phyloP scores from a whole-genome alignment of 306 rosid genomes.

The Malus domestica region DNA sequence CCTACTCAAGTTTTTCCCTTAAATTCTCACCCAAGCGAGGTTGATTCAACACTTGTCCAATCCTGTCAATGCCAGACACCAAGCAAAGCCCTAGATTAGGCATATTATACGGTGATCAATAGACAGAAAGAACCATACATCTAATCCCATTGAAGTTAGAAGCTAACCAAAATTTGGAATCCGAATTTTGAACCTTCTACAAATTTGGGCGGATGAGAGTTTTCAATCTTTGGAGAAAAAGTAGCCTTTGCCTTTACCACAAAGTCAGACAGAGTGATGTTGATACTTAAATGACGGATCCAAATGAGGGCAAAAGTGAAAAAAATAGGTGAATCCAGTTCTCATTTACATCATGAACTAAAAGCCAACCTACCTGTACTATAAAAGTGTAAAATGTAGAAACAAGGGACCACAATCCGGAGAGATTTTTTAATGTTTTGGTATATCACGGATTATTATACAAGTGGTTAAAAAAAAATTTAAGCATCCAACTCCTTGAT shows the following conservation, averaged over 20 bases:
- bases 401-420: constrained; percentile 34
- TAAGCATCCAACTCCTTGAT: too few species aligned
- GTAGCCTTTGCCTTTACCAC: neutral
- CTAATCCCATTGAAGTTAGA: neutral
- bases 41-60: neutral
- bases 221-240: constrained; percentile 2
- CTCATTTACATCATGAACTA: constrained; percentile 12
- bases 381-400: neutral
- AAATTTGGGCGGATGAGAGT: neutral
- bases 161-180: neutral
- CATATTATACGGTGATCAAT: neutral
- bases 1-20: neutral
- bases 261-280: constrained; percentile 30
- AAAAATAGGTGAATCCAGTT: constrained; percentile 50
- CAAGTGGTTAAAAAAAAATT: too few species aligned
- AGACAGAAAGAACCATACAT: neutral
- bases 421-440: too few species aligned
- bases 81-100: neutral
- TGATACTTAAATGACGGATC: constrained; percentile 35
- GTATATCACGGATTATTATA: too few species aligned
- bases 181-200: neutral
- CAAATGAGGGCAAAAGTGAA: constrained; percentile 21
- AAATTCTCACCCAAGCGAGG: neutral
- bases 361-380: neutral
- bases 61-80: neutral